Conservation (phyloP, 352 stramenopile species). For the Globisporangium spiculum region DNA sequence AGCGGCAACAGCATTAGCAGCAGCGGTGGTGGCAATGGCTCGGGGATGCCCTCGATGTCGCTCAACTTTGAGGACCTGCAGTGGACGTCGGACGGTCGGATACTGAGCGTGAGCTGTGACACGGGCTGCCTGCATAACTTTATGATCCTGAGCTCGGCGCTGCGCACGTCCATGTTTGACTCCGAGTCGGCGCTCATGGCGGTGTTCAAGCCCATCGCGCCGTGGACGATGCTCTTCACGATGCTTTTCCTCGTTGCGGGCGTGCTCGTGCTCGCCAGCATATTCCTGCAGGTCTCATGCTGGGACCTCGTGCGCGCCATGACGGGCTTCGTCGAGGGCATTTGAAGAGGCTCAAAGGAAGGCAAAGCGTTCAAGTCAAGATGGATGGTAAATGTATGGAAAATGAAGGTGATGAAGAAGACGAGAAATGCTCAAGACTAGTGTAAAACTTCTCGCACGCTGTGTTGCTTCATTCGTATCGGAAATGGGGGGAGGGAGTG, state of each 20-base stretch:
- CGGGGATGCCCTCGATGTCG: conserved; percentile 20
- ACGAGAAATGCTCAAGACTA: background rate
- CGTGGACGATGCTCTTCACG: conserved; percentile 62
- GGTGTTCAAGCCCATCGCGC: conserved; percentile 58
- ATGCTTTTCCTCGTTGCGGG: conserved; percentile 45
- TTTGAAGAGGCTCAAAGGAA: conserved; percentile 11
- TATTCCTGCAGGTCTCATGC: conserved; percentile 47
- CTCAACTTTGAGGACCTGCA: conserved; percentile 71
- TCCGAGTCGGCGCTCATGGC: conserved; percentile 54
- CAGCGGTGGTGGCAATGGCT: conserved; percentile 13
- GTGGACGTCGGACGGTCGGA: conserved; percentile 89
- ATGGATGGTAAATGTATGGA: background rate
- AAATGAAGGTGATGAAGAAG: background rate
- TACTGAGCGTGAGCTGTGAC: conserved; percentile 85
- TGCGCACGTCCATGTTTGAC: conserved; percentile 57
- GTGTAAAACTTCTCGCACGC: background rate
- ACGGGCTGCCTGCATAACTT: conserved; percentile 91
- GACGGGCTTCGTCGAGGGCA: conserved; percentile 54
- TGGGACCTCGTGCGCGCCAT: conserved; percentile 60
- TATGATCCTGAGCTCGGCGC: conserved; percentile 69
- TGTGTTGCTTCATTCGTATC: background rate
- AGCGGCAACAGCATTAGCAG: conserved; percentile 4
- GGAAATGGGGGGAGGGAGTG: background rate
- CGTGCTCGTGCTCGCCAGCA: conserved; percentile 43
- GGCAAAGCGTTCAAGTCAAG: background rate